Evolutionary conservation across 2,329 filamentous ascomycete species (phyloP).

Genomic region (Chaetomiaceae sp.): DNA sequence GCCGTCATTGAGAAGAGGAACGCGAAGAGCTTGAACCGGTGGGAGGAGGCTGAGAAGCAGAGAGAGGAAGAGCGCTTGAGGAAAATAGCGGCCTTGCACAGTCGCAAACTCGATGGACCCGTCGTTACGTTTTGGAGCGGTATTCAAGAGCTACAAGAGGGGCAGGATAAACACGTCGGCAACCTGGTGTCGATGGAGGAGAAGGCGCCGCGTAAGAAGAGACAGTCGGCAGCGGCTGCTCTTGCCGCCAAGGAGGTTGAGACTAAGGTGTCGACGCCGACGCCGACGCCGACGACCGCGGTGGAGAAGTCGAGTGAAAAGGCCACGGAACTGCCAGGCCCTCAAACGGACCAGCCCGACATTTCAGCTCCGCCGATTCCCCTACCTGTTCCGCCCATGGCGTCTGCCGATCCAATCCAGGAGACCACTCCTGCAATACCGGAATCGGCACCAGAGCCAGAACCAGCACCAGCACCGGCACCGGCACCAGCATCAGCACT

Average conservation of each 20-base stretch:
- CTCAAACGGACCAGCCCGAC: conserved; percentile 13
- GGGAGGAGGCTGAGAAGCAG: conserved; percentile 89
- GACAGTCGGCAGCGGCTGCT: conserved; percentile 35
- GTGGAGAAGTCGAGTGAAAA: conserved; percentile 18
- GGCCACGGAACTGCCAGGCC: conserved; percentile 7
- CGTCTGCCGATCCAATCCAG: background rate
- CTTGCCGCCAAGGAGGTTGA: conserved; percentile 34
- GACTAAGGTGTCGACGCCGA: conserved; percentile 6
- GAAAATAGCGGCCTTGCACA: conserved; percentile 82
- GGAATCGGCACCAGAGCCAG: background rate
- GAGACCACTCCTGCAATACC: background rate
- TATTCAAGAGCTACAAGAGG: conserved; percentile 75
- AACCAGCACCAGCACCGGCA: conserved; percentile 20
- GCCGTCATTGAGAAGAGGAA: conserved; percentile 81
- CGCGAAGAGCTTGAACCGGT: conserved; percentile 82
- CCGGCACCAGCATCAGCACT: background rate
- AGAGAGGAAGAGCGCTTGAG: conserved; percentile 78
- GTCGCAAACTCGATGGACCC: conserved; percentile 79
- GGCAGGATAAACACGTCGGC: conserved; percentile 67
- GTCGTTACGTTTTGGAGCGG: conserved; percentile 93
- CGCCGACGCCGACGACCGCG: conserved; percentile 9
- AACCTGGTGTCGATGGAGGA: conserved; percentile 60
- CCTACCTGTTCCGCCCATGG: background rate
- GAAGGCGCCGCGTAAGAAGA: conserved; percentile 50
- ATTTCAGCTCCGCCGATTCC: conserved; percentile 15